These are phyloP conservation scores for Cyclotella choctawhatcheeana DNA, from an alignment of 108 stramenopile species.

Conservation along the genomic window DNA sequence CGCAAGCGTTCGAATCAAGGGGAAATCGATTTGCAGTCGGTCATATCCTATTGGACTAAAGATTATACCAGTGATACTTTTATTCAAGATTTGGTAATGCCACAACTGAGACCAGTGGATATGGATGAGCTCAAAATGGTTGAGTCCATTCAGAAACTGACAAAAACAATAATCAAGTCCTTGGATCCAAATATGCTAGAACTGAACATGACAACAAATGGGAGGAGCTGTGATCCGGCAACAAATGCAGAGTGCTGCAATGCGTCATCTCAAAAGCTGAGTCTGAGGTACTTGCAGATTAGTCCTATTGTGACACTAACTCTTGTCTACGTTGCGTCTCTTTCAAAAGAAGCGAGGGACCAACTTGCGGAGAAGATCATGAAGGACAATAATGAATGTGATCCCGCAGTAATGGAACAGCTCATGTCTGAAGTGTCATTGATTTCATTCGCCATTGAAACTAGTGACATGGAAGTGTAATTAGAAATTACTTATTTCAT, in stretches of 20 bases:
- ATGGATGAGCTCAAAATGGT: slow-evolving; percentile 36
- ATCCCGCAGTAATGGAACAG: slow-evolving; percentile 49
- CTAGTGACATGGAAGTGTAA: slow-evolving; percentile 55
- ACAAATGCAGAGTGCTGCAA: slow-evolving; percentile 19
- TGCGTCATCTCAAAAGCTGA: slow-evolving; percentile 8
- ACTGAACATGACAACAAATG: background rate
- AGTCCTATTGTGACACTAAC: slow-evolving; percentile 56
- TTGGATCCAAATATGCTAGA: background rate
- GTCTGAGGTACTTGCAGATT: slow-evolving; percentile 31
- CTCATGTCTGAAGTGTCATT: slow-evolving; percentile 70
- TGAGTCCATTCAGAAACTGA: slow-evolving; percentile 23
- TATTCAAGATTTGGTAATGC: slow-evolving; percentile 71
- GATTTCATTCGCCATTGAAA: slow-evolving; percentile 65
- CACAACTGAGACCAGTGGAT: slow-evolving; percentile 58
- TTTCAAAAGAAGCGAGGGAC: slow-evolving; percentile 45
- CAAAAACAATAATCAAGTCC: slow-evolving; percentile 17
- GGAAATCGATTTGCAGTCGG: slow-evolving; percentile 47
- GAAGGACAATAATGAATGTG: slow-evolving; percentile 15
- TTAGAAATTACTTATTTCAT: too few relatives aligned
- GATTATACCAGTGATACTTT: slow-evolving; percentile 22
- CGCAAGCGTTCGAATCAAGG: background rate
- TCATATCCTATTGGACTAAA: slow-evolving; percentile 66
- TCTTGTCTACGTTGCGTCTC: slow-evolving; percentile 65
- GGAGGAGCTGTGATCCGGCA: background rate
- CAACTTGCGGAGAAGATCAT: slow-evolving; percentile 29